These are phyloP conservation scores for Knufia fluminis DNA, from an alignment of 2,329 filamentous ascomycete species.

Conservation along the genomic window DNA sequence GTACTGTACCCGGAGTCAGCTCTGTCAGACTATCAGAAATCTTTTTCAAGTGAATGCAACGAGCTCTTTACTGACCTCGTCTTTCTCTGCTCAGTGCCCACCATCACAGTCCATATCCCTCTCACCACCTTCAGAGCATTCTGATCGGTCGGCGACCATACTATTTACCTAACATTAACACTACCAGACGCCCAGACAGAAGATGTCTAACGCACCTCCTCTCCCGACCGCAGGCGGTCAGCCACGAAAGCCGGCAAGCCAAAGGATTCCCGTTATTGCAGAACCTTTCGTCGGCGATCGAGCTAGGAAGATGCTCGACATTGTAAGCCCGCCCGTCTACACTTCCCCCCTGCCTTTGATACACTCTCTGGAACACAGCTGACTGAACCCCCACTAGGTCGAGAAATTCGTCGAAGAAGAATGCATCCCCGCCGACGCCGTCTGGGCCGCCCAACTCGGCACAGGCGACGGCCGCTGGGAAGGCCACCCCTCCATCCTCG, in stretches of 20 bases:
- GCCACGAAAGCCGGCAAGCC: constrained; percentile 31
- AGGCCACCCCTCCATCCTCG: constrained; percentile 67
- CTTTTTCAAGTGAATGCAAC: no score
- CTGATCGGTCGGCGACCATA: no score
- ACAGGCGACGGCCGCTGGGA: constrained; percentile 68
- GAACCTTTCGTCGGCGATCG: constrained; percentile 65
- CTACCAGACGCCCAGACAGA: no score
- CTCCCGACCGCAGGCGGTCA: constrained; percentile 29
- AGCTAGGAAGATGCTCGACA: constrained; percentile 72
- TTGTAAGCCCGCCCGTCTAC: constrained; percentile 42
- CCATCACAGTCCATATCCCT: background rate
- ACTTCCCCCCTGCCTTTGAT: no score
- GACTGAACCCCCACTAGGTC: constrained; percentile 52
- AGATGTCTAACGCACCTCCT: constrained; percentile 6
- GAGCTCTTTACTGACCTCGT: background rate
- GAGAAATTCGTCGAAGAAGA: constrained; percentile 95
- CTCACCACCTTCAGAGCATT: no score
- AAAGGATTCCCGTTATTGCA: constrained; percentile 49
- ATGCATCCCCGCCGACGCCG: constrained; percentile 74
- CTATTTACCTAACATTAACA: no score
- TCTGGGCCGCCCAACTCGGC: constrained; percentile 71
- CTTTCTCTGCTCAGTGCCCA: background rate
- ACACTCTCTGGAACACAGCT: no score
- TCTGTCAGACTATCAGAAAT: no score
- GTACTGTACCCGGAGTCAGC: background rate